Evolutionary conservation across 257 asterid genomes (phyloP).

Genomic region (Perilla frutescens): DNA sequence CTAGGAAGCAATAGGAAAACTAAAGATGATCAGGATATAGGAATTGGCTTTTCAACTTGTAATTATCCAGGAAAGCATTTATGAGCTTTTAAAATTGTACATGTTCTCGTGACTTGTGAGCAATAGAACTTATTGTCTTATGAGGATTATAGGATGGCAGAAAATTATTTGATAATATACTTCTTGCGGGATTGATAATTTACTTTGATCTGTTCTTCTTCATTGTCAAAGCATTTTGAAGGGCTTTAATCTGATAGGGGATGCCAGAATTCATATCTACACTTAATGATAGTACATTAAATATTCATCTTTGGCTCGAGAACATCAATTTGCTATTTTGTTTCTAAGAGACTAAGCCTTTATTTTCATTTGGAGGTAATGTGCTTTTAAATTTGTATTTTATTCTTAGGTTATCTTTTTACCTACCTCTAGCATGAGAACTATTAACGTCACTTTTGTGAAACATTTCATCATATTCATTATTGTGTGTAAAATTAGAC

Average conservation of each 20-base stretch:
- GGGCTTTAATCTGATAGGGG: background rate
- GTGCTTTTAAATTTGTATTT: background rate
- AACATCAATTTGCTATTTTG: too few species aligned
- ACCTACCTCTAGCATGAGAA: too few species aligned
- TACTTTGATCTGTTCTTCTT: background rate
- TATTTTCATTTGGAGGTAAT: background rate
- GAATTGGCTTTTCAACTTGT: background rate
- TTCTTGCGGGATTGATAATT: background rate
- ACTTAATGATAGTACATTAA: too few species aligned
- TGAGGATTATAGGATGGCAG: background rate
- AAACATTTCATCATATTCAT: background rate
- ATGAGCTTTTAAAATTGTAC: background rate
- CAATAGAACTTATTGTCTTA: slow-evolving; percentile 7
- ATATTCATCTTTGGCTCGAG: too few species aligned
- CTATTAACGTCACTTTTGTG: background rate
- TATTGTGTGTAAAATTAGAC: background rate
- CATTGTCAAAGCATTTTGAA: background rate
- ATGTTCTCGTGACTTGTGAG: background rate
- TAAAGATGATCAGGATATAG: background rate
- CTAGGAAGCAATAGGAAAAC: slow-evolving; percentile 18
- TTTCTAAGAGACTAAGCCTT: too few species aligned
- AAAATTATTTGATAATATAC: background rate
- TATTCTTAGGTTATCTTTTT: too few species aligned
- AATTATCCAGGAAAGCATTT: background rate
- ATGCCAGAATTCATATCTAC: too few species aligned